Evolutionary conservation across 2,329 filamentous ascomycete genomes (phyloP).

Genomic region (Mariannaea sp.): DNA sequence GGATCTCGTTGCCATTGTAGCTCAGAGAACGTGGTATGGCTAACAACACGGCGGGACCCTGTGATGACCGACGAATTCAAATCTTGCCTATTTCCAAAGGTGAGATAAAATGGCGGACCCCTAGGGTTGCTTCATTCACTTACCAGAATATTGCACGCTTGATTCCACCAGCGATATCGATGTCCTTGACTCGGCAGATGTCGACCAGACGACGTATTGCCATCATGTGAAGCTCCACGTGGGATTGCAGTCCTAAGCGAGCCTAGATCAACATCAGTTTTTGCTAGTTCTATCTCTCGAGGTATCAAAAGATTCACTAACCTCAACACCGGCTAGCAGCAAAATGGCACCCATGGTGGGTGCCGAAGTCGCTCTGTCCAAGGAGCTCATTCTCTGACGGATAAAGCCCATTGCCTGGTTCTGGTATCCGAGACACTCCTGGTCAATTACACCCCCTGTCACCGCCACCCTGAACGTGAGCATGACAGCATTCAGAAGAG

Average conservation of each 20-base stretch:
- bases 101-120: too few species aligned
- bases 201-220: conserved; percentile 45
- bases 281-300: background rate
- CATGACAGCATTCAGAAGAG: conserved; percentile 47
- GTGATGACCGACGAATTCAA: conserved; percentile 47
- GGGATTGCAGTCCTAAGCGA: conserved; percentile 41
- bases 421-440: conserved; percentile 45
- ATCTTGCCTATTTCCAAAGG: conserved; percentile 45
- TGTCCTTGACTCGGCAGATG: conserved; percentile 36
- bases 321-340: conserved; percentile 49
- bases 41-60: conserved; percentile 45
- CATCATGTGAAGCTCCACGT: conserved; percentile 50
- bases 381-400: conserved; percentile 41
- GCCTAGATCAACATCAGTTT: conserved; percentile 37
- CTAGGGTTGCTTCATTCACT: conserved; percentile 20
- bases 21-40: conserved; percentile 49
- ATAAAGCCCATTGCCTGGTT: conserved; percentile 41
- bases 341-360: conserved; percentile 50
- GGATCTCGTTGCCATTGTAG: conserved; percentile 46
- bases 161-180: conserved; percentile 44
- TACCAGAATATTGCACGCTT: conserved; percentile 53
- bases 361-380: conserved; percentile 38
- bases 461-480: conserved; percentile 44
- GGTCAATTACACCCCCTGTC: conserved; percentile 32
- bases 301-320: conserved; percentile 28